These are phyloP conservation scores for Ormosia semicastrata DNA, from an alignment of 306 rosid genomes.

Conservation along the genomic window DNA sequence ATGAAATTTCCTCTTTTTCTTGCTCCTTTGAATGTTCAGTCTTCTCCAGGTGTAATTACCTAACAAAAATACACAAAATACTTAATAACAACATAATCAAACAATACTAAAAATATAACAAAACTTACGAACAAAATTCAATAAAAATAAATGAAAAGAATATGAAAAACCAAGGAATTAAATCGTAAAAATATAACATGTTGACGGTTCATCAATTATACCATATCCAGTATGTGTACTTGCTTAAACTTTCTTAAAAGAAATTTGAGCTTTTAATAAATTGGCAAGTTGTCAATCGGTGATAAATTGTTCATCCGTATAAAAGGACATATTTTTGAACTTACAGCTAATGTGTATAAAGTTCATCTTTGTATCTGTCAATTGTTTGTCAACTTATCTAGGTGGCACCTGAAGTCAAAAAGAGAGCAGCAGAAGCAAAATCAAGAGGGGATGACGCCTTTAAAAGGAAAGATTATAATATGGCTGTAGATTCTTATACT, in stretches of 20 bases:
- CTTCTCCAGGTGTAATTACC: too few relatives aligned
- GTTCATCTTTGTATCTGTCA: neutral
- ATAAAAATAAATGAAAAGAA: too few relatives aligned
- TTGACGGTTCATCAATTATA: too few relatives aligned
- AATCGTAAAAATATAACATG: too few relatives aligned
- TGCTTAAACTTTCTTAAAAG: neutral
- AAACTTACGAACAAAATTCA: too few relatives aligned
- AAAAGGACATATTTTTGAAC: neutral
- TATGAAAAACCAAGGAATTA: too few relatives aligned
- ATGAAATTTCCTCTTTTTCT: too few relatives aligned
- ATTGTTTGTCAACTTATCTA: slow-evolving; percentile 36
- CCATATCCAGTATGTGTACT: neutral
- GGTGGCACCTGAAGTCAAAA: slow-evolving; percentile 83
- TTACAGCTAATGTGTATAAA: neutral
- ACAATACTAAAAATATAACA: too few relatives aligned
- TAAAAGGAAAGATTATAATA: slow-evolving; percentile 53
- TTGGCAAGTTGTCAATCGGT: neutral
- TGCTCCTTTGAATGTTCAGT: too few relatives aligned
- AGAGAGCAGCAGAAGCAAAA: slow-evolving; percentile 92
- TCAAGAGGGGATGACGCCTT: slow-evolving; percentile 89
- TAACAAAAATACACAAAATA: too few relatives aligned
- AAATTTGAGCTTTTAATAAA: neutral
- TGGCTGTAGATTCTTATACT: slow-evolving; percentile 85
- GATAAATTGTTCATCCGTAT: neutral
- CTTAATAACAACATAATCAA: too few relatives aligned